Conservation (phyloP, 495 filamentous ascomycete genomes). For the Aspergillus affinis region DNA sequence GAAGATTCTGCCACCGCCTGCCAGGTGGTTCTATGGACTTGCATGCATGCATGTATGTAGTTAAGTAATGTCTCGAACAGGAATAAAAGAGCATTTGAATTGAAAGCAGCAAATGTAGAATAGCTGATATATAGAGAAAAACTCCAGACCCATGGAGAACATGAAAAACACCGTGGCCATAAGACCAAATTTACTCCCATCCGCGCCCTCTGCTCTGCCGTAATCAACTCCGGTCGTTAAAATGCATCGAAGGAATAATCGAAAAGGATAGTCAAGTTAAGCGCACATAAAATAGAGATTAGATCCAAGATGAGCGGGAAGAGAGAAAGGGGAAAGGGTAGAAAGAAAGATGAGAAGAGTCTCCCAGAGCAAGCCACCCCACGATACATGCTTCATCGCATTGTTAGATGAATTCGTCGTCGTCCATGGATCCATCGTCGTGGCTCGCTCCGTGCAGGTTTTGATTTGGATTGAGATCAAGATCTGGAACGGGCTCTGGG, state of each 20-base stretch:
- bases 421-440: conserved; percentile 31
- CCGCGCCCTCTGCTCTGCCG: neutral
- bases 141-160: neutral
- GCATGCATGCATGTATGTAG: too few species aligned
- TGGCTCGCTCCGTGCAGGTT: neutral
- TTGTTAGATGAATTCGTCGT: conserved; percentile 36
- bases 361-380: neutral
- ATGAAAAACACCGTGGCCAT: neutral
- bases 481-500: conserved; percentile 14
- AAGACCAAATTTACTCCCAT: neutral
- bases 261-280: too few species aligned
- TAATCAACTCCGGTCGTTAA: neutral
- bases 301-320: neutral
- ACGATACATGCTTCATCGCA: neutral
- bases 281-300: too few species aligned
- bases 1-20: too few species aligned
- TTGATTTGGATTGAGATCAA: neutral
- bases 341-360: neutral
- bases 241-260: too few species aligned
- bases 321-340: neutral
- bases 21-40: too few species aligned
- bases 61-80: too few species aligned
- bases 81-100: too few species aligned
- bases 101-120: too few species aligned
- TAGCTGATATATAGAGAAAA: neutral